Evolutionary conservation across 805 yeast genomes (phyloP), one percentile per base, ranked within the genome.

Genomic region (Ogataea salicorniae): DNA sequence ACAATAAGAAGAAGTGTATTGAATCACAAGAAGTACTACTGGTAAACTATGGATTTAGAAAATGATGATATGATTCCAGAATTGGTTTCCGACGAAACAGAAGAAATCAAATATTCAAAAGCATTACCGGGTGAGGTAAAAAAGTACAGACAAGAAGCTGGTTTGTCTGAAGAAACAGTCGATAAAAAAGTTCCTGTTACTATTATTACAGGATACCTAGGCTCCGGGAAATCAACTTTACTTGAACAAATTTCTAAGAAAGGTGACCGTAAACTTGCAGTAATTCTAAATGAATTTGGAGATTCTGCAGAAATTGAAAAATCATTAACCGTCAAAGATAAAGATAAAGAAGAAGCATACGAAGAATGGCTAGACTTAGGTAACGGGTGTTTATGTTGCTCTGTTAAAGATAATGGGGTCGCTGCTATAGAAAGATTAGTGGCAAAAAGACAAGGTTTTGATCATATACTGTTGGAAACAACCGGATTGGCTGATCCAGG

Each of bases 401-500:
- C 98, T 0, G 96, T 95, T 34, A 90, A 89, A 62, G 97, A 91
- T 63, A 86, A 83, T 47, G 99, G 99, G 5, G 97, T 94, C 1
- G 75, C 85, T 38, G 99, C 99, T 0, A 90, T 94, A 46, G 99
- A 94, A 64, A 79, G 87, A 48, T 76, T 94, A 56, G 82, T 92
- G 50, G 83, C 81, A 31, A 76, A 82, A 45, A 83, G 80, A 33
- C 76, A 76, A 44, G 68, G 61, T 1, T 90, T 92, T 44, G 99
- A 94, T 66, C 86, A 92, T 61, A 90, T 94, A n/a, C 64, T 94
- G 22, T 70, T 94, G 45, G 99, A 94, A 62, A 94, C 99, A 0
- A 89, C 96, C 0, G 99, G 99, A 0, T 76, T 94, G 15, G 99
- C 99, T 0, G 98, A 94, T 61, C 99, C 99, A 0, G 97, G 91